A percentile compares a stretch with the other conserved stretches of the same genome.
phyloP scores from a whole-genome alignment of 139 green algal genomes.

The Chlorella vulgaris region DNA sequence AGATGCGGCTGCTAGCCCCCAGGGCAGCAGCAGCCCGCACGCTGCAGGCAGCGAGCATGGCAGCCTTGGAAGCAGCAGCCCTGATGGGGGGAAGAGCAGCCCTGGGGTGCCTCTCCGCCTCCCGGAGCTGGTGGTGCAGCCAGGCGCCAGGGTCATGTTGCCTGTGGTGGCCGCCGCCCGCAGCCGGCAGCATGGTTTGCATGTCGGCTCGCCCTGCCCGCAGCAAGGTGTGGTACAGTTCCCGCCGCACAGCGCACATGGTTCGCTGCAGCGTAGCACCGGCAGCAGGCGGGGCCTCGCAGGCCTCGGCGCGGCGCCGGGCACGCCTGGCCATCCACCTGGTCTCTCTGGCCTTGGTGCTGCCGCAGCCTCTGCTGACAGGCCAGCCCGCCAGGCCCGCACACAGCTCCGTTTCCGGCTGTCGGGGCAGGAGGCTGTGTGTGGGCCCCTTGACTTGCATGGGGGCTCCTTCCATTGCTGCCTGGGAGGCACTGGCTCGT shows the following conservation, averaged over 20 bases:
- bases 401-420: slow-evolving; percentile 50
- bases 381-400: background rate
- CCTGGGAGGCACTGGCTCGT: background rate
- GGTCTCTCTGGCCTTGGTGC: no score
- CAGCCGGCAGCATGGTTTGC: background rate
- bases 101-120: slow-evolving; percentile 12
- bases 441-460: slow-evolving; percentile 42
- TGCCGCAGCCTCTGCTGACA: background rate
- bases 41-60: background rate
- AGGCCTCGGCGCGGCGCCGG: no score
- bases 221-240: background rate
- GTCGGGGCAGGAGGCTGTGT: slow-evolving; percentile 35
- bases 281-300: no score
- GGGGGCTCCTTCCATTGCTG: background rate
- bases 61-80: background rate
- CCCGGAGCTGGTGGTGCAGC: slow-evolving; percentile 14
- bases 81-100: no score
- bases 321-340: no score
- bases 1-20: background rate
- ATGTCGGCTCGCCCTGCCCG: background rate
- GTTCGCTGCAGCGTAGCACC: no score
- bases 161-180: background rate
- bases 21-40: background rate
- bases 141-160: slow-evolving; percentile 25
- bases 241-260: background rate